These are phyloP conservation scores for Blumeria graminis DNA, from an alignment of 2,329 filamentous ascomycete genomes.

Conservation along the genomic window DNA sequence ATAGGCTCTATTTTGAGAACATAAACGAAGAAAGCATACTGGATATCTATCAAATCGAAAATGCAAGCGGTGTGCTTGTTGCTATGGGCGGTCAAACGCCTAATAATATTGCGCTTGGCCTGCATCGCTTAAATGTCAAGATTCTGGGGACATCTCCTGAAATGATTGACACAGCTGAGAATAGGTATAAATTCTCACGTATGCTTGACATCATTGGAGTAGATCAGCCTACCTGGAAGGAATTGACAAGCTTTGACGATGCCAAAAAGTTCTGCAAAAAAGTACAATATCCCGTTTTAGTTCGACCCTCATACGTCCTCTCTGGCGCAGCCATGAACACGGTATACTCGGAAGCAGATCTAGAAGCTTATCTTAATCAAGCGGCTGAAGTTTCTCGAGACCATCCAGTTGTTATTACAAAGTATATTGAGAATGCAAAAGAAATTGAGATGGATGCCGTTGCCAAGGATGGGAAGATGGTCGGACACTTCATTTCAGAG, in stretches of 20 bases:
- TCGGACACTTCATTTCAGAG: slow-evolving; percentile 94
- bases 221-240: slow-evolving; percentile 95
- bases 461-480: slow-evolving; percentile 65
- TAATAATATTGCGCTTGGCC: slow-evolving; percentile 85
- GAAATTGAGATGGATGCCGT: slow-evolving; percentile 99
- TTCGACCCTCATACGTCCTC: slow-evolving; percentile 86
- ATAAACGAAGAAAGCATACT: slow-evolving; percentile 76
- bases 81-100: slow-evolving; percentile 95
- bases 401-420: slow-evolving; percentile 93
- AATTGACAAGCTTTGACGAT: slow-evolving; percentile 83
- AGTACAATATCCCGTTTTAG: slow-evolving; percentile 80
- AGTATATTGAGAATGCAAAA: slow-evolving; percentile 98
- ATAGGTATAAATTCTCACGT: slow-evolving; percentile 94
- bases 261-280: slow-evolving; percentile 67
- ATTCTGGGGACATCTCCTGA: slow-evolving; percentile 89
- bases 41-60: slow-evolving; percentile 81
- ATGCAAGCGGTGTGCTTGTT: slow-evolving; percentile 61
- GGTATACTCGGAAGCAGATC: slow-evolving; percentile 83
- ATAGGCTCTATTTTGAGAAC: slow-evolving; percentile 88
- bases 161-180: slow-evolving; percentile 96
- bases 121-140: slow-evolving; percentile 75
- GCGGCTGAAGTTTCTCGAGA: slow-evolving; percentile 84
- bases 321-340: slow-evolving; percentile 99
- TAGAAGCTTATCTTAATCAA: slow-evolving; percentile 71
- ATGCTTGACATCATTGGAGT: slow-evolving; percentile 90